Conservation (phyloP, 176 grass and related monocot genomes). For the Eremochloa ophiuroides region DNA sequence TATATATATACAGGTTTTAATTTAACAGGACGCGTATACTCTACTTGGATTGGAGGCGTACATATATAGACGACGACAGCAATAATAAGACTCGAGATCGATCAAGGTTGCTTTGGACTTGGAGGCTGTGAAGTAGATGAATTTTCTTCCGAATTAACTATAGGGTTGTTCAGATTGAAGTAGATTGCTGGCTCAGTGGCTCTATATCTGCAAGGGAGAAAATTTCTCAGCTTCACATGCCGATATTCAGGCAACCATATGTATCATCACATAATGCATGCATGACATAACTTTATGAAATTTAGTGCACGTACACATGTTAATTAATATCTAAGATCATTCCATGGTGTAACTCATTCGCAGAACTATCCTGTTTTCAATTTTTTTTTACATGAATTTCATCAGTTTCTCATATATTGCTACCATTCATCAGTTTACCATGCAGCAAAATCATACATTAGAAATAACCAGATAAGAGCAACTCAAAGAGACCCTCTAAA, state of each 20-base stretch:
- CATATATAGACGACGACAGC: not conserved
- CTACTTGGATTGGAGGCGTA: not conserved
- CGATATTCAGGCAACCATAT: constrained; percentile 25
- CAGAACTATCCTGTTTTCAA: not conserved
- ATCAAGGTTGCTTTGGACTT: not conserved
- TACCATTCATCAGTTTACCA: not conserved
- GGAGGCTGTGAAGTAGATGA: constrained; percentile 80
- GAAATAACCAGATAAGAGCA: no score
- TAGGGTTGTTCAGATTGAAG: not conserved
- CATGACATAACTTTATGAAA: constrained; percentile 17
- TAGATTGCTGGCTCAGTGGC: no score
- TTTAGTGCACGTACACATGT: not conserved
- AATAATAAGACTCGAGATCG: constrained; percentile 12
- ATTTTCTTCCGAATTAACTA: constrained; percentile 58
- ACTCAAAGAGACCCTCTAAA: no score
- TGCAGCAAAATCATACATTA: no score
- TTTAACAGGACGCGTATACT: no score
- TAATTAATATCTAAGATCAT: not conserved
- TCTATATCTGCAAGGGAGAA: constrained; percentile 50
- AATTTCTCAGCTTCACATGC: constrained; percentile 89
- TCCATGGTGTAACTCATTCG: not conserved
- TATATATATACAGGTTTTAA: no score
- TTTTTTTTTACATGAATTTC: not conserved
- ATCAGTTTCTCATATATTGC: not conserved
- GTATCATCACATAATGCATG: constrained; percentile 7